A percentile compares a stretch with the other conserved stretches of the same genome.
These are phyloP conservation scores for Bacidia gigantensis DNA, from an alignment of 495 filamentous ascomycete genomes.

Conservation along the genomic window DNA sequence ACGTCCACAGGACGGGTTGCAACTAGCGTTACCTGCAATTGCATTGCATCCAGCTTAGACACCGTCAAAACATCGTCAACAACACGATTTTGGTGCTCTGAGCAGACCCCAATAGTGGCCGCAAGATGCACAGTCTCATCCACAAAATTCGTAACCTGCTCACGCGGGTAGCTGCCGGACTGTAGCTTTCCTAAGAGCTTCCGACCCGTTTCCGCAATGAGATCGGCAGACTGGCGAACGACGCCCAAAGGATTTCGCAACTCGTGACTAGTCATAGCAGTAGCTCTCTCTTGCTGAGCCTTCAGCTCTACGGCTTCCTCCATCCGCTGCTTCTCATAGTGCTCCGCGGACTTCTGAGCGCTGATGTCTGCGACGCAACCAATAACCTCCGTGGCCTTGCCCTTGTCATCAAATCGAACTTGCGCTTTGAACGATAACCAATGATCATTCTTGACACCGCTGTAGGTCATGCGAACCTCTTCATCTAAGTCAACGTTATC, in stretches of 20 bases:
- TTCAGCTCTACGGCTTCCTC: conserved; percentile 53
- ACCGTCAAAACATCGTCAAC: conserved; percentile 68
- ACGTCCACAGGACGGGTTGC: conserved; percentile 53
- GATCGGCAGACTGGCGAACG: conserved; percentile 69
- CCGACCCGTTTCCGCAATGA: conserved; percentile 36
- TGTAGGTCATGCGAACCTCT: conserved; percentile 47
- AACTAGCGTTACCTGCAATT: conserved; percentile 54
- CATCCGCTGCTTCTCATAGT: conserved; percentile 43
- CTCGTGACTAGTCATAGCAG: conserved; percentile 80
- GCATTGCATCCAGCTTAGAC: conserved; percentile 68
- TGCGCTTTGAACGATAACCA: conserved; percentile 62
- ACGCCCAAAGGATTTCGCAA: conserved; percentile 75
- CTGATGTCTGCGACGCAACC: conserved; percentile 43
- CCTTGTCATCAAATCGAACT: conserved; percentile 44
- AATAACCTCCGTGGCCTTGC: conserved; percentile 52
- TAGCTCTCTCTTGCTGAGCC: conserved; percentile 67
- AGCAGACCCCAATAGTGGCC: conserved; percentile 60
- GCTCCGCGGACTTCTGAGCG: conserved; percentile 32
- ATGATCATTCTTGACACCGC: conserved; percentile 40
- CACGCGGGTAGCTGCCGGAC: conserved; percentile 9
- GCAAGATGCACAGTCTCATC: conserved; percentile 44
- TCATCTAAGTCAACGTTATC: conserved; percentile 42
- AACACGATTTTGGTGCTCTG: conserved; percentile 67
- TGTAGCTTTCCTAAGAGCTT: conserved; percentile 35
- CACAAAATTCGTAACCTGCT: conserved; percentile 6